A percentile compares a stretch with the other conserved stretches of the same genome.
These are phyloP conservation scores for Globomyces pollinis-pini DNA, from an alignment of 192 early-diverging fungal genomes.

Conservation along the genomic window DNA sequence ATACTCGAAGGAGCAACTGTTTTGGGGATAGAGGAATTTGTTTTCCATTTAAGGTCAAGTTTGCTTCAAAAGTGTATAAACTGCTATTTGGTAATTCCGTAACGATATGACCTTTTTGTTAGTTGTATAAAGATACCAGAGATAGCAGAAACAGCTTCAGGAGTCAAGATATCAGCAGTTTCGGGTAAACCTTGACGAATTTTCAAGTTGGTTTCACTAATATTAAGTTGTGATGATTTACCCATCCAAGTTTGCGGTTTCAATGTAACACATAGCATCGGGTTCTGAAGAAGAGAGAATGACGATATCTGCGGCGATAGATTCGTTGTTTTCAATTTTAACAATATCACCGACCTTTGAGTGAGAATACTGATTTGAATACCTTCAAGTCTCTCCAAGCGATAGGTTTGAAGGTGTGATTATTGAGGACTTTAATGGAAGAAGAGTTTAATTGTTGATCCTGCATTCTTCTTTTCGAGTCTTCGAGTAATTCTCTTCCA, in stretches of 20 bases:
- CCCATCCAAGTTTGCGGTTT: slow-evolving; percentile 83
- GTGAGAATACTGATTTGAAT: slow-evolving; percentile 8
- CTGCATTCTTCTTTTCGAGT: slow-evolving; percentile 40
- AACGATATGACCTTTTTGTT: too few species aligned
- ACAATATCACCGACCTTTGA: slow-evolving; percentile 73
- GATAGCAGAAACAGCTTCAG: slow-evolving; percentile 52
- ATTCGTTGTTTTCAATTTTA: slow-evolving; percentile 66
- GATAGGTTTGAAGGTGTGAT: slow-evolving; percentile 57
- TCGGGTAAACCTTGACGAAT: slow-evolving; percentile 89
- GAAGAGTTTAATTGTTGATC: slow-evolving; percentile 39
- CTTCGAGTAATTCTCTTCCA: slow-evolving; percentile 91
- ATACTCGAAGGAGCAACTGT: slow-evolving; percentile 74
- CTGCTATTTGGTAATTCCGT: slow-evolving; percentile 37
- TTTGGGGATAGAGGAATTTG: slow-evolving; percentile 57
- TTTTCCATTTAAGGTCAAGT: slow-evolving; percentile 6
- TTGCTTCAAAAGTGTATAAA: slow-evolving; percentile 42
- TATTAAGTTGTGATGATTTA: too few species aligned
- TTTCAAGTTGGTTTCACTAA: slow-evolving; percentile 93
- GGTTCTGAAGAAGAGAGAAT: slow-evolving; percentile 61
- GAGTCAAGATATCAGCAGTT: slow-evolving; percentile 66
- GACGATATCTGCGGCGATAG: slow-evolving; percentile 74
- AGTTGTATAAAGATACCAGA: slow-evolving; percentile 28
- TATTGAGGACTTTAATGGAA: slow-evolving; percentile 25
- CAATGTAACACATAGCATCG: slow-evolving; percentile 75
- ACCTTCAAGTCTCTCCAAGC: slow-evolving; percentile 41